These are phyloP conservation scores for Pythium utonaiense DNA, from an alignment of 352 stramenopile genomes.

Conservation along the genomic window DNA sequence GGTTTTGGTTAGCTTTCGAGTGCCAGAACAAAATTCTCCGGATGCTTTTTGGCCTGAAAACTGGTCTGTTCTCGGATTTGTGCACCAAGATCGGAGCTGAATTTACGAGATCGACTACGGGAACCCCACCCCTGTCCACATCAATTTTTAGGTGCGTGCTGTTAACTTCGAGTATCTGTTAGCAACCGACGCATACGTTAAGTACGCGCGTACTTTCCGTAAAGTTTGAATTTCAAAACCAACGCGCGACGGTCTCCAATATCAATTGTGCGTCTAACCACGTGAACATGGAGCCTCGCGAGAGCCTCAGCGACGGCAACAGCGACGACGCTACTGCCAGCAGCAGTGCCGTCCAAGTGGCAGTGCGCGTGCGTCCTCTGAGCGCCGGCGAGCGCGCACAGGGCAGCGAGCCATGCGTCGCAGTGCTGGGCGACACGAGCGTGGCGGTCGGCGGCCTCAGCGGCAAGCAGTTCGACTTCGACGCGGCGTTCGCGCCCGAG, in stretches of 20 bases:
- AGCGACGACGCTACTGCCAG: background rate
- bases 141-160: no score
- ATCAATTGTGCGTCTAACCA: background rate
- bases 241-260: background rate
- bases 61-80: no score
- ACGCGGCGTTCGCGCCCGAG: slow-evolving; percentile 60
- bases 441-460: slow-evolving; percentile 32
- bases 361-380: slow-evolving; percentile 50
- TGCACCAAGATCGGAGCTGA: no score
- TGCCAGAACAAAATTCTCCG: background rate
- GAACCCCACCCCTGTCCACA: no score
- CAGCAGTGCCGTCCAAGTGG: slow-evolving; percentile 44
- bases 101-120: no score
- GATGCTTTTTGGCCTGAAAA: background rate
- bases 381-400: slow-evolving; percentile 37
- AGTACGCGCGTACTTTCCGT: slow-evolving; percentile 14
- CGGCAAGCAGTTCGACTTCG: slow-evolving; percentile 70
- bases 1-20: background rate
- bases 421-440: slow-evolving; percentile 8
- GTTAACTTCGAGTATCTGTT: no score
- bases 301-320: background rate
- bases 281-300: slow-evolving; percentile 8
- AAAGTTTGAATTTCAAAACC: slow-evolving; percentile 14
- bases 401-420: slow-evolving; percentile 36
- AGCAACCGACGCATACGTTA: no score